Evolutionary conservation across 352 stramenopile genomes (phyloP), one percentile per base, ranked within the genome.

Genomic region (Phytophthora pluvialis): DNA sequence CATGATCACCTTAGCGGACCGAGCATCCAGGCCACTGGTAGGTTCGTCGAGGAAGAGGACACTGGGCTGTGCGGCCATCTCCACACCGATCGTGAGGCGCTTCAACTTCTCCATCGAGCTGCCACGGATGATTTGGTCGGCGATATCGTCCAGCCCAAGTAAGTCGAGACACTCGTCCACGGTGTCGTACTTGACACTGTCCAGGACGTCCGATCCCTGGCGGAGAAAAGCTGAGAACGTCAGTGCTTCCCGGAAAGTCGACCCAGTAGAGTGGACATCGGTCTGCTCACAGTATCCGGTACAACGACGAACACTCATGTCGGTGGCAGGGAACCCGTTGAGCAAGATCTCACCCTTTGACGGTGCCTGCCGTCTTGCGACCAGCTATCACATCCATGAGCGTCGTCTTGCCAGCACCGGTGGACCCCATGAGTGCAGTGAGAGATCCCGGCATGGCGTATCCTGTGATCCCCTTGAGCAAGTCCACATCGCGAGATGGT

Each of bases 341-440:
- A 80, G 67, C 15, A 88, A 51, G 33, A 97, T 87, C 12, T 90
- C 63, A 2, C 91, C 91, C 6, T n/a, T 65, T 59, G 61, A 95
- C 87, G 8, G 54, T 83, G 18, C 96, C 95, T 13, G 61, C 79
- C 0, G 56, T 70, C 75, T 98, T 99, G 15, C 96, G 81, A 16
- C 96, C 77, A 4, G 94, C 91, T 51, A 99, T 95, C 7, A 98
- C 94, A 69, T 99, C 95, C 73, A 98, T 95, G 1, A 99, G 67
- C 5, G 96, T 99, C 12, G 94, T 98, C 66, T 99, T 98, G n/a
- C 94, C 92, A 18, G 89, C 86, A 29, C 88, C 87, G 21, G 76
- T 84, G 0, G 79, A 86, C 7, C 86, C 86, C 80, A 93, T 93
- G 2, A 94, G 51, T 8, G 86, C 86, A 2, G 81, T 89, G 42